Base-by-base conservation (phyloP, 192 early-diverging fungal genomes). In the Coemansia sp. region DNA sequence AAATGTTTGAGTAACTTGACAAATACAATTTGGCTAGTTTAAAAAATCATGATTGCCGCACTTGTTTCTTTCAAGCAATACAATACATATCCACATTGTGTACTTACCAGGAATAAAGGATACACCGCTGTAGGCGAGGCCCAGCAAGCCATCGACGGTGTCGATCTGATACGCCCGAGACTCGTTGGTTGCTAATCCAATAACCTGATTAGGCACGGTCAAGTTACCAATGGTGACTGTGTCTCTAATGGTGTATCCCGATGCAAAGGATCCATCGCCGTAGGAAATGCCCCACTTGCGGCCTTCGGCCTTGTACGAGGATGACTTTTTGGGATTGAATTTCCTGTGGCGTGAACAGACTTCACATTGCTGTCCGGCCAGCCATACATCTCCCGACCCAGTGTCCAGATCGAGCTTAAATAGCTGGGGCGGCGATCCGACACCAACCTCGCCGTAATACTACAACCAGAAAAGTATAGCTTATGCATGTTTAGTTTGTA, bases 391-490 rank as follows among this genome's bases (percentile, higher is more conserved):
- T n/a, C 80, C 80, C 1, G 83, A 85, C 17, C 86, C 86, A 3
- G 85, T 87, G 44, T 87, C 85, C 27, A 87, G 78, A 46, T 84
- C 78, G n/a, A 87, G 64, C 41, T 84, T 84, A 58, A 87, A 83
- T 29, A 63, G 66, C 41, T 85, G 82, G 15, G 82, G 80, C 30
- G 85, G 85, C 9, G 85, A 80, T 9, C 85, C 85, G 18, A 85
- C 71, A 1, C 78, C 64, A 5, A 85, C 81, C n/a, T 67, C 60
- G 39, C 78, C 82, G 48, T 87, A 87, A 46, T 87, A 87, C 77
- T 87, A 59, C 19, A 46, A 11, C 9, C 26, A 42, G 5, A 37
- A n/a, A n/a, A n/a, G n/a, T n/a, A n/a, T n/a, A n/a, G n/a, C n/a
- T n/a, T n/a, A n/a, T n/a, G n/a, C n/a, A n/a, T n/a, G n/a, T n/a